Percentiles rank a stretch among this genome's conserved stretches.
phyloP scores from a whole-genome alignment of 2,329 filamentous ascomycete genomes.

The Fusarium stilboides region DNA sequence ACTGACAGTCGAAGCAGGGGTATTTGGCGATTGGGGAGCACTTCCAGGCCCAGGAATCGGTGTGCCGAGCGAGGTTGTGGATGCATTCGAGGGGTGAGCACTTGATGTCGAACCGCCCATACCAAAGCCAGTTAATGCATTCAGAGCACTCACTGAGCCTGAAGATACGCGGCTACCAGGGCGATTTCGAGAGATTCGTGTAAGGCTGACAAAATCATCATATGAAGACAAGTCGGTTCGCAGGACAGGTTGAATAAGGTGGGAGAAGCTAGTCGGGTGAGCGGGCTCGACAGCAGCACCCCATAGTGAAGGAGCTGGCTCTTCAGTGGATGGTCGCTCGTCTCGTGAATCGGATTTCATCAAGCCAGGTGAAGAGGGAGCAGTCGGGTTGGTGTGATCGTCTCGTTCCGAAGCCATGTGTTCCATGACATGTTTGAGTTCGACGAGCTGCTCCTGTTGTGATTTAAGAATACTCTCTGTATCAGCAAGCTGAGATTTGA shows the following conservation, averaged over 20 bases:
- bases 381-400: conserved; percentile 78
- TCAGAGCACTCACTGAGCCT: conserved; percentile 72
- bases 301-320: conserved; percentile 54
- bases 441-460: conserved; percentile 91
- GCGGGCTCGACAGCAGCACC: conserved; percentile 60
- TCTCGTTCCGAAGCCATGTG: conserved; percentile 82
- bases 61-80: conserved; percentile 70
- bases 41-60: conserved; percentile 65
- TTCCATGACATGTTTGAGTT: conserved; percentile 94
- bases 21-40: conserved; percentile 72
- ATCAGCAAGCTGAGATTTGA: conserved; percentile 87
- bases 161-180: conserved; percentile 77
- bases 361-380: conserved; percentile 85
- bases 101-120: conserved; percentile 64
- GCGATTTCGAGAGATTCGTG: conserved; percentile 76
- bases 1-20: conserved; percentile 68
- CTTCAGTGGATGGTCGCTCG: conserved; percentile 54
- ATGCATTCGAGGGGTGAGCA: conserved; percentile 70
- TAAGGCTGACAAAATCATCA: conserved; percentile 86
- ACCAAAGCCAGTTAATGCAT: conserved; percentile 59
- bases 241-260: conserved; percentile 86
- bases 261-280: conserved; percentile 80
- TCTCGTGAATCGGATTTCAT: conserved; percentile 76
- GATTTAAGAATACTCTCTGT: conserved; percentile 88
- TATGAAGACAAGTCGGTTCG: conserved; percentile 86